These are phyloP conservation scores for Amborella trichopoda DNA, from an alignment of 164 flowering plant genomes.

Conservation along the genomic window DNA sequence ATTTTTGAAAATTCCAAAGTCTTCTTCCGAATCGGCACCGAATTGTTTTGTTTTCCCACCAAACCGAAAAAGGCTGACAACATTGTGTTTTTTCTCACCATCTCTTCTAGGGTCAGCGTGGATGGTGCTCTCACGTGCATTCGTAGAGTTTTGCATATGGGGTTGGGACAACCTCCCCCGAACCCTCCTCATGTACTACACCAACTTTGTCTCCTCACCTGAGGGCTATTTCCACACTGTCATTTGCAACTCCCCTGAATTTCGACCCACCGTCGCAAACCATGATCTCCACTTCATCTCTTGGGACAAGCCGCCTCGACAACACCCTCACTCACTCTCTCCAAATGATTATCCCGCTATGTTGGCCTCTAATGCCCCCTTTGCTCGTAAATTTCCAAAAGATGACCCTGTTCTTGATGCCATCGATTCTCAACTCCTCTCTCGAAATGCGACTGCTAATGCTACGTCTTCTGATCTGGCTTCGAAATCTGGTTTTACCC, in stretches of 20 bases:
- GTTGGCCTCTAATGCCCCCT: constrained; percentile 54
- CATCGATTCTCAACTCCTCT: constrained; percentile 48
- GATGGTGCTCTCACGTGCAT: constrained; percentile 64
- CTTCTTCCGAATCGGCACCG: too few species aligned
- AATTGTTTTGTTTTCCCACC: too few species aligned
- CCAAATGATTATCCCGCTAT: constrained; percentile 42
- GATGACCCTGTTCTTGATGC: constrained; percentile 45
- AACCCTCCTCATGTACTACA: constrained; percentile 10
- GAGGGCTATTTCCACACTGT: constrained; percentile 87
- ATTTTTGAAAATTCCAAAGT: too few species aligned
- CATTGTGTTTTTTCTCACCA: too few species aligned
- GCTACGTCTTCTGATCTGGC: too few species aligned
- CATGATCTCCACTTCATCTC: constrained; percentile 77
- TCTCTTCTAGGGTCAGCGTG: constrained; percentile 89
- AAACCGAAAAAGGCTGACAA: too few species aligned
- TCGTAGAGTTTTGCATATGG: constrained; percentile 63
- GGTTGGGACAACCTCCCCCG: constrained; percentile 93
- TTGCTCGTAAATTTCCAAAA: constrained; percentile 59
- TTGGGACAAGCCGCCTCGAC: constrained; percentile 74
- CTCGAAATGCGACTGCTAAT: constrained; percentile 12
- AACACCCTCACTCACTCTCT: constrained; percentile 61
- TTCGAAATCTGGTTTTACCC: constrained; percentile 36
- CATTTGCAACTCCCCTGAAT: constrained; percentile 66
- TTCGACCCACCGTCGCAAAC: constrained; percentile 39
- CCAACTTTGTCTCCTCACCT: constrained; percentile 60